A percentile compares a stretch with the other conserved stretches of the same genome.
phyloP scores from a whole-genome alignment of 805 yeast genomes.

The Saturnispora zaruensis region DNA sequence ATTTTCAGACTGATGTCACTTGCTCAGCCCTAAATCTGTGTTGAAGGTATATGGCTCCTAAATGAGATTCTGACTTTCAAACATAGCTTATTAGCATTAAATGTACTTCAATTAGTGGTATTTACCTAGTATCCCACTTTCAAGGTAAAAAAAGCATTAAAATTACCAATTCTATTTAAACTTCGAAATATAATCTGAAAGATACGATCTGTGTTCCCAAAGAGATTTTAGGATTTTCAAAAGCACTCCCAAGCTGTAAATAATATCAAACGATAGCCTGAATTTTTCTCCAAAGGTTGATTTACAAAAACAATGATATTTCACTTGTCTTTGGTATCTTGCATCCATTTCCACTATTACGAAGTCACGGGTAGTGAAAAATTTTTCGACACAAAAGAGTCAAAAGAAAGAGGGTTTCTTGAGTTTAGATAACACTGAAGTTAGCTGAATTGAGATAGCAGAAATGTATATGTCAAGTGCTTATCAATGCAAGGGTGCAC shows the following conservation, averaged over 20 bases:
- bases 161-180: background rate
- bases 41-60: background rate
- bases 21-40: slow-evolving; percentile 2
- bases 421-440: background rate
- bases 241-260: background rate
- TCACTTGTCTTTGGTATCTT: background rate
- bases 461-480: background rate
- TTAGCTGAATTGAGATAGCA: background rate
- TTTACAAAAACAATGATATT: background rate
- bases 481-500: background rate
- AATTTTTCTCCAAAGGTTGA: background rate
- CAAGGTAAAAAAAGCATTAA: background rate
- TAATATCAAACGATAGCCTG: background rate
- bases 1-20: slow-evolving; percentile 7
- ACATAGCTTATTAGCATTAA: no score
- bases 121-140: no score
- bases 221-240: background rate
- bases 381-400: background rate
- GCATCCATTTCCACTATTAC: no score
- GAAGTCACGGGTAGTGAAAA: background rate
- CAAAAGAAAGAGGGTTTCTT: background rate
- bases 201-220: background rate
- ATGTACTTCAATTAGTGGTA: no score
- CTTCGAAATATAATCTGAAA: background rate
- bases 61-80: no score